phyloP scores from a whole-genome alignment of 768 basidiomycete species.

The Xanthoconium stramineum region DNA sequence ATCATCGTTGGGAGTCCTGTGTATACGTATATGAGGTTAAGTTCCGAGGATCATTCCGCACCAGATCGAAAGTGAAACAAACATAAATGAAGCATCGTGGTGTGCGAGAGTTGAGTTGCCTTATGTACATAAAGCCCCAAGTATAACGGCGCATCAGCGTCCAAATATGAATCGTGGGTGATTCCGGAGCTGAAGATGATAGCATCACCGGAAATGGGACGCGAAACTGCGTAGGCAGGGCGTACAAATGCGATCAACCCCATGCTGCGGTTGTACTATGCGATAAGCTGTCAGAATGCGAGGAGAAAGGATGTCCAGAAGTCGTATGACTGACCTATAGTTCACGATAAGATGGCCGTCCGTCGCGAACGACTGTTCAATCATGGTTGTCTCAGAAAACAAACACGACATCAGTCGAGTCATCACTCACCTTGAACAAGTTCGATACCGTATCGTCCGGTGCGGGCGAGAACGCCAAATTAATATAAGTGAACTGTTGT shows the following conservation, averaged over 20 bases:
- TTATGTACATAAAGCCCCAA: neutral
- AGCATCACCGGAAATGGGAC: too few relatives aligned
- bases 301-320: too few relatives aligned
- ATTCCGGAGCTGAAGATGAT: too few relatives aligned
- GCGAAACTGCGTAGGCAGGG: too few relatives aligned
- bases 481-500: constrained; percentile 68
- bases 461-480: constrained; percentile 71
- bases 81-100: neutral
- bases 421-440: constrained; percentile 53
- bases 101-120: neutral
- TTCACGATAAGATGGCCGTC: constrained; percentile 90
- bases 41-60: constrained; percentile 2
- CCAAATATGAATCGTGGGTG: neutral
- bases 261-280: constrained; percentile 61
- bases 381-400: neutral
- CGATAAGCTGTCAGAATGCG: constrained; percentile 1
- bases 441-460: constrained; percentile 75
- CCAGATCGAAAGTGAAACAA: neutral
- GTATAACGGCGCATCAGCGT: neutral
- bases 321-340: constrained; percentile 58
- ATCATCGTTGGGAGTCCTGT: neutral
- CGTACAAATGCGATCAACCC: constrained; percentile 38
- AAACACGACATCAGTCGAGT: neutral
- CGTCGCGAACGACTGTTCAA: constrained; percentile 73
- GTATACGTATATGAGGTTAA: neutral